Evolutionary conservation across 2,329 filamentous ascomycete genomes (phyloP).

Genomic region (Rhynchosporium graminicola): DNA sequence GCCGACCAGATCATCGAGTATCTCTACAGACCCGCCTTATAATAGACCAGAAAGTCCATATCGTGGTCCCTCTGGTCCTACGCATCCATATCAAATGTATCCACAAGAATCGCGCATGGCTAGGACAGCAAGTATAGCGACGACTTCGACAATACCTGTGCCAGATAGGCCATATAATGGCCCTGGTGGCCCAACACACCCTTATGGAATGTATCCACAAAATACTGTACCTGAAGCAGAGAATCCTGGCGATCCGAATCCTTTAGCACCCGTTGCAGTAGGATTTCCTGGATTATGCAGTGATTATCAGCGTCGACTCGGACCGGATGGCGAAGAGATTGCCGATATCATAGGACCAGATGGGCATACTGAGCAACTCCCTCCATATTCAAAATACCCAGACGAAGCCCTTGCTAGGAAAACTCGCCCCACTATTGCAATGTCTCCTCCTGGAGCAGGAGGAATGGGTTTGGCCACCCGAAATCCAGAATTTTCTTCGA

Average conservation of each 20-base stretch:
- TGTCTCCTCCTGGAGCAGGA: constrained; percentile 51
- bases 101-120: constrained; percentile 66
- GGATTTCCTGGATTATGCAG: constrained; percentile 70
- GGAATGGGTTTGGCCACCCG: constrained; percentile 61
- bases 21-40: constrained; percentile 34
- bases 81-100: constrained; percentile 87
- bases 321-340: constrained; percentile 81
- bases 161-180: constrained; percentile 61
- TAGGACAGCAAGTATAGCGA: constrained; percentile 65
- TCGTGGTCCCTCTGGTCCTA: constrained; percentile 63
- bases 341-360: constrained; percentile 85
- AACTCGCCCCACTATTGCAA: constrained; percentile 40
- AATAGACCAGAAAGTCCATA: constrained; percentile 54
- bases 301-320: constrained; percentile 70
- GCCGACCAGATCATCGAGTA: constrained; percentile 35
- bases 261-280: constrained; percentile 56
- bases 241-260: constrained; percentile 41
- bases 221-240: constrained; percentile 65
- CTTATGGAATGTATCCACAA: constrained; percentile 85
- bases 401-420: constrained; percentile 68
- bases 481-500: constrained; percentile 63
- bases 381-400: constrained; percentile 88
- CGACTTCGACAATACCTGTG: constrained; percentile 65
- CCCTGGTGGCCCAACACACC: constrained; percentile 72
- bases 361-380: constrained; percentile 86